These are phyloP conservation scores for Aspergillus nomiae DNA, from an alignment of 2,329 filamentous ascomycete genomes.

Conservation along the genomic window DNA sequence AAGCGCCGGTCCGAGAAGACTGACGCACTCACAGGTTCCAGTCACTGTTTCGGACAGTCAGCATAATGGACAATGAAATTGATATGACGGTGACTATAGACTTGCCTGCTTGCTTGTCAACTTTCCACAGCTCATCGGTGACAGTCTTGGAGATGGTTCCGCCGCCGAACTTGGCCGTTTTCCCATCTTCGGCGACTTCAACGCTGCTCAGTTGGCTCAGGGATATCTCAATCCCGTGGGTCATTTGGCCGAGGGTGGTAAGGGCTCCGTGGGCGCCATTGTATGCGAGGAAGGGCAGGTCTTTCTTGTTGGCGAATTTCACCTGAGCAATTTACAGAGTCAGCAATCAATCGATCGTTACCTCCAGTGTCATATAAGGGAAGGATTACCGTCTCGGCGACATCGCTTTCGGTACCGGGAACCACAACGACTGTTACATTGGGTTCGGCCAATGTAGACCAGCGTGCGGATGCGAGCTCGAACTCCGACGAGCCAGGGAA, in stretches of 20 bases:
- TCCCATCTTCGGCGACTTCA: conserved; percentile 44
- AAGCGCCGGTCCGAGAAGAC: conserved; percentile 52
- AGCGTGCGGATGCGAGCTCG: conserved; percentile 42
- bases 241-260: conserved; percentile 52
- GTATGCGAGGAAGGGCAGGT: conserved; percentile 55
- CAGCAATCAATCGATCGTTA: neutral
- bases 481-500: conserved; percentile 46
- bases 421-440: conserved; percentile 51
- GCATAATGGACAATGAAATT: no score
- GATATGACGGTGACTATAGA: neutral
- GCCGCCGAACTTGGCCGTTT: conserved; percentile 52
- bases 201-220: conserved; percentile 47
- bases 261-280: conserved; percentile 57
- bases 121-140: conserved; percentile 52
- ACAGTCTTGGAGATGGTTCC: conserved; percentile 51
- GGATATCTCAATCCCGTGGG: conserved; percentile 55
- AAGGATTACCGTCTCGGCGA: conserved; percentile 47
- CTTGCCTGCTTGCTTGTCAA: conserved; percentile 48
- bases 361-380: neutral
- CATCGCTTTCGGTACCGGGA: conserved; percentile 52
- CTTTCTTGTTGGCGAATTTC: conserved; percentile 50
- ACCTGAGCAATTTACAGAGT: conserved; percentile 35
- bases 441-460: conserved; percentile 50
- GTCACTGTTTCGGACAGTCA: conserved; percentile 37
- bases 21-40: conserved; percentile 56